Evolutionary conservation across 352 stramenopile species (phyloP), one percentile per base, ranked within the genome.

Genomic region (Phytophthora citrophthora): DNA sequence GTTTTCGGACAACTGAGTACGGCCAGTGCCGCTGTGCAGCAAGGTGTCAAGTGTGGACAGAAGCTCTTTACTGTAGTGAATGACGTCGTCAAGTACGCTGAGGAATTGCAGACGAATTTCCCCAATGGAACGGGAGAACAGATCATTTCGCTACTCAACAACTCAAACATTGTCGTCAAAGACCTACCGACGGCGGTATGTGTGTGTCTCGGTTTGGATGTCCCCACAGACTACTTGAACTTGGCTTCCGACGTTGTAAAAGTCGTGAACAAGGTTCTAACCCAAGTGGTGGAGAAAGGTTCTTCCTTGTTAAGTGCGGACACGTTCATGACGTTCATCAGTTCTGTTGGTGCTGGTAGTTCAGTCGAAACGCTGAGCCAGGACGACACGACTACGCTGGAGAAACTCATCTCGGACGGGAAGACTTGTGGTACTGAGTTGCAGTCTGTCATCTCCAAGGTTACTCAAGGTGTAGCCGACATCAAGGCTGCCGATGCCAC

Each of bases 141-240:
- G 54, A 57, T 88, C 53, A 36, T 75, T 52, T 81, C 70, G 5
- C 41, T 86, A 23, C 51, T 90, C 7, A 64, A 61, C 48, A 85
- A 88, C 56, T 86, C 76, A 39, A 72, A 90, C 57, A 74, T 90
- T 18, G 77, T 70, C 7, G 41, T 86, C 12, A 74, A 76, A 44
- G 79, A 87, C 23, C 41, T 88, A 16, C 81, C 79, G 1, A 66
- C 74, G 2, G 74, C 75, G 0, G 77, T 88, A n/a, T 56, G 62
- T 40, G 81, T 79, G 8, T 88, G 81, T 36, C 54, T 87, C 7
- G 75, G 77, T 4, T 34, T 88, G 5, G 64, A 81, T 8, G 58
- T 70, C 0, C 72, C 74, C 0, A 69, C 53, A 0, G 51, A 57
- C 10, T 65, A 59, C 11, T 48, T 80, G 24, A 66, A 76, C 12